Percentiles rank a stretch among this genome's conserved stretches.
These are phyloP conservation scores for Citrullus amarus DNA, from an alignment of 306 rosid species.

Conservation along the genomic window DNA sequence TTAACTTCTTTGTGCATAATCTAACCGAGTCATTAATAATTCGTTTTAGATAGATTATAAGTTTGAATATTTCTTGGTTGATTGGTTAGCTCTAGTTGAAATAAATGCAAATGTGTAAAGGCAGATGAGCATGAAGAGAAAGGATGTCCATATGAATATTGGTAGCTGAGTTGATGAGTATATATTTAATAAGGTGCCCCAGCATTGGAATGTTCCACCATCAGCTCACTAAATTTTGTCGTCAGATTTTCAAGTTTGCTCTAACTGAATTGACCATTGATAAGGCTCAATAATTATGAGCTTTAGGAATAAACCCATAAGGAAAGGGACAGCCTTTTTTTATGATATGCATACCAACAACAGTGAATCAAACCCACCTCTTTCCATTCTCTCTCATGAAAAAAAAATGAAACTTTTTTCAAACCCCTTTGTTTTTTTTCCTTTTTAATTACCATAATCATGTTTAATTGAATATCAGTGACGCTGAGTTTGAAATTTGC, in stretches of 20 bases:
- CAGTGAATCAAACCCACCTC: background rate
- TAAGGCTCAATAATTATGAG: constrained; percentile 7
- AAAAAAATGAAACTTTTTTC: background rate
- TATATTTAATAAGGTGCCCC: constrained; percentile 3
- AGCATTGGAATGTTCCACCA: constrained; percentile 11
- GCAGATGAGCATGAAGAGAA: constrained; percentile 3
- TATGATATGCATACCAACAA: background rate
- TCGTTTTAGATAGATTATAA: background rate
- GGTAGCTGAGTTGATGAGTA: constrained; percentile 3
- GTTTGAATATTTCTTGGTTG: background rate
- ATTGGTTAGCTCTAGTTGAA: background rate
- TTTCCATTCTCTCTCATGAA: background rate
- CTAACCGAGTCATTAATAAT: background rate
- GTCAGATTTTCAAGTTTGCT: constrained; percentile 5
- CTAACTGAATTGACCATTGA: constrained; percentile 6
- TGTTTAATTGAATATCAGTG: background rate
- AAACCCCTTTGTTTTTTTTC: background rate
- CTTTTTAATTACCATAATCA: background rate
- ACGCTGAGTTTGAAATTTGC: no score
- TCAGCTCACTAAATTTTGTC: constrained; percentile 14
- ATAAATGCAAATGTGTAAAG: background rate
- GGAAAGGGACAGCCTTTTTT: constrained; percentile 4
- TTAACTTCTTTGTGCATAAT: background rate
- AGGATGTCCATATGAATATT: background rate
- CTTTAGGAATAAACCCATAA: constrained; percentile 4